Percentiles rank a stretch among this genome's conserved stretches.
These are phyloP conservation scores for Termitomyces sp. DNA, from an alignment of 768 basidiomycete species.

Conservation along the genomic window DNA sequence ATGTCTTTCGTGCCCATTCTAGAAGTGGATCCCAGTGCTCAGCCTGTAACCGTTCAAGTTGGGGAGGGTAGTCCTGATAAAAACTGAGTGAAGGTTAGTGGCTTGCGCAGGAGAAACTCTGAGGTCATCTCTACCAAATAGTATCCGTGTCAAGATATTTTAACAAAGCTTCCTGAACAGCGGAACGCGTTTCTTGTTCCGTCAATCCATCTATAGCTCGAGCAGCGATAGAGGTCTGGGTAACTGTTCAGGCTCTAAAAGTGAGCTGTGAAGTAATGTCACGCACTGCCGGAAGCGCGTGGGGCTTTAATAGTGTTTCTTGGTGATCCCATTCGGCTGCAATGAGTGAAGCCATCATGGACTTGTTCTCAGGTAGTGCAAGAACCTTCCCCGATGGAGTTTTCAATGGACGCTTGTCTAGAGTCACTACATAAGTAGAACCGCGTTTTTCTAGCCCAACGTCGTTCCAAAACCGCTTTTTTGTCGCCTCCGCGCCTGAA, in stretches of 20 bases:
- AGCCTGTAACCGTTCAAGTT: slow-evolving; percentile 74
- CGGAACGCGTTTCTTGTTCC: slow-evolving; percentile 50
- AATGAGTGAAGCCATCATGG: slow-evolving; percentile 77
- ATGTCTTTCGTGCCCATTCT: slow-evolving; percentile 70
- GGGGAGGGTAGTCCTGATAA: slow-evolving; percentile 73
- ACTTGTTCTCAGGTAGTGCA: slow-evolving; percentile 65
- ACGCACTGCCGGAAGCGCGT: slow-evolving; percentile 86
- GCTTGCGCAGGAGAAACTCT: not conserved
- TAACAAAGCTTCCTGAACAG: slow-evolving; percentile 69
- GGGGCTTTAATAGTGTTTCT: slow-evolving; percentile 78
- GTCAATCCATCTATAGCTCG: slow-evolving; percentile 81
- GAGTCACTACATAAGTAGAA: slow-evolving; percentile 57
- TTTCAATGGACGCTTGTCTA: slow-evolving; percentile 84
- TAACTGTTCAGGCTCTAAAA: slow-evolving; percentile 1
- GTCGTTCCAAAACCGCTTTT: slow-evolving; percentile 92
- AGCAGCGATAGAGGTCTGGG: slow-evolving; percentile 87
- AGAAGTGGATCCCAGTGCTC: slow-evolving; percentile 89
- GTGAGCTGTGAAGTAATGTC: not conserved
- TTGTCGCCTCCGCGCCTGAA: slow-evolving; percentile 80
- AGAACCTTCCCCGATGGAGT: slow-evolving; percentile 84
- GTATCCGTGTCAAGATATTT: slow-evolving; percentile 95
- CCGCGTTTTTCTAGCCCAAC: slow-evolving; percentile 71
- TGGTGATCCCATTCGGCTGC: slow-evolving; percentile 98
- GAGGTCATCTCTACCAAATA: slow-evolving; percentile 57
- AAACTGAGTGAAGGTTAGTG: slow-evolving; percentile 50